Evolutionary conservation across 768 basidiomycete genomes (phyloP), one percentile per base, ranked within the genome.

Genomic region (Pisolithus marmoratus): DNA sequence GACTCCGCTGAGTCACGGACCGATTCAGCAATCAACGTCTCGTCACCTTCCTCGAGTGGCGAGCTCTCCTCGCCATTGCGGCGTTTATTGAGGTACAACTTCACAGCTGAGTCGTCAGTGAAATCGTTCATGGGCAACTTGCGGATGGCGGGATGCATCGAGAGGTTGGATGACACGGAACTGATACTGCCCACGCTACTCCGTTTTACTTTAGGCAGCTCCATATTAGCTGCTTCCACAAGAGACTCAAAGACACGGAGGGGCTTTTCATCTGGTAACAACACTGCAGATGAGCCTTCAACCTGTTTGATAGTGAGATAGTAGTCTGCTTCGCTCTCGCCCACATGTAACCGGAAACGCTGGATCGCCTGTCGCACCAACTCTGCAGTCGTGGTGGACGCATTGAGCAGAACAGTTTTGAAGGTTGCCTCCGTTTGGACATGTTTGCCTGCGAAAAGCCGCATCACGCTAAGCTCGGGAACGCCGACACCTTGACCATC

Each of bases 81-180:
- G 24, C 78, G 73, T 49, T 90, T 75, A 66, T 97, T 93, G 56
- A 98, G 69, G 70, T 96, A 99, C 69, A 98, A 88, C 69, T 97
- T 98, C 70, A 98, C 94, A 0, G 87, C 85, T 4, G 94, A 93
- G 64, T 98, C 96, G 59, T 99, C 96, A 40, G 90, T 90, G 63
- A 94, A 98, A 65, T 98, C 96, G 60, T 94, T 96, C 92, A 96
- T 95, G 42, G 89, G 83, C 38, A 98, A 73, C 64, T 89, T 90
- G 63, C 83, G 85, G 69, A 98, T 99, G 15, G 96, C 94, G 17
- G 95, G 94, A 63, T 97, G 91, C 81, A 90, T 86, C 4, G 88
- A 90, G 24, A 98, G 75, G 63, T 94, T 94, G 63, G 90, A 94
- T 31, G 87, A 79, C 22, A 99, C 75, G n/a, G 92, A 94, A 61